Percentiles rank a stretch among this genome's conserved stretches.
Conservation (phyloP, 1,139 yeast species). For the Diutina sp. region DNA sequence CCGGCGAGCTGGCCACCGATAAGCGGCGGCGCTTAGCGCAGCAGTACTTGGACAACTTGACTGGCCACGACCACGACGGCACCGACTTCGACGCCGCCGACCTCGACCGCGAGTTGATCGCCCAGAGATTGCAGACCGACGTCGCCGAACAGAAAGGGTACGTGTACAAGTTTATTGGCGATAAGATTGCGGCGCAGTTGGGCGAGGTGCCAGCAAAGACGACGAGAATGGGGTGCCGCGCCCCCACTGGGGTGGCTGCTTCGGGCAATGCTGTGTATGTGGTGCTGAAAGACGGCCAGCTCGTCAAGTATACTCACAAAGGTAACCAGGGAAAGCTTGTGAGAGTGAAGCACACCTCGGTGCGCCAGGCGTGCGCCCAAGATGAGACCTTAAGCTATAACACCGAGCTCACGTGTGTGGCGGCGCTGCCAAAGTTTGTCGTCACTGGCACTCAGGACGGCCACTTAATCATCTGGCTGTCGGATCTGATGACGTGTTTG, state of each 20-base stretch:
- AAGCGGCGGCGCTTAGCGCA: conserved; percentile 90
- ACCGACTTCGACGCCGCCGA: conserved; percentile 37
- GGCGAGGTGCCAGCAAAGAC: conserved; percentile 23
- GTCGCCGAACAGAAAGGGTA: conserved; percentile 85
- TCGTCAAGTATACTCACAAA: conserved; percentile 58
- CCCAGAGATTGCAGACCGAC: conserved; percentile 71
- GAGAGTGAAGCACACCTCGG: conserved; percentile 39
- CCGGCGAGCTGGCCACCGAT: conserved; percentile 77
- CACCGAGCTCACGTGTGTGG: conserved; percentile 59
- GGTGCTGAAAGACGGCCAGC: conserved; percentile 68
- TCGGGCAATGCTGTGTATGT: conserved; percentile 58
- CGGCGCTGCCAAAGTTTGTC: conserved; percentile 74
- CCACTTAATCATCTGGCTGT: conserved; percentile 74
- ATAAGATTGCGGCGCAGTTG: conserved; percentile 27
- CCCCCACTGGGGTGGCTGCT: conserved; percentile 40
- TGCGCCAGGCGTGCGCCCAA: background rate
- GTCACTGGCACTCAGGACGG: conserved; percentile 88
- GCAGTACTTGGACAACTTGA: conserved; percentile 75
- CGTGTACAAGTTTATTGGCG: conserved; percentile 57
- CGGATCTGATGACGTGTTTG: conserved; percentile 61
- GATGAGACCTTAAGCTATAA: conserved; percentile 10
- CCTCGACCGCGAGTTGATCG: conserved; percentile 73
- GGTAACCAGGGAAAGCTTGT: conserved; percentile 29
- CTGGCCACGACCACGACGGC: conserved; percentile 37
- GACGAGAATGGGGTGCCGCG: conserved; percentile 48